Evolutionary conservation across 2,329 filamentous ascomycete genomes (phyloP).

Genomic region (Fusarium circinatum): DNA sequence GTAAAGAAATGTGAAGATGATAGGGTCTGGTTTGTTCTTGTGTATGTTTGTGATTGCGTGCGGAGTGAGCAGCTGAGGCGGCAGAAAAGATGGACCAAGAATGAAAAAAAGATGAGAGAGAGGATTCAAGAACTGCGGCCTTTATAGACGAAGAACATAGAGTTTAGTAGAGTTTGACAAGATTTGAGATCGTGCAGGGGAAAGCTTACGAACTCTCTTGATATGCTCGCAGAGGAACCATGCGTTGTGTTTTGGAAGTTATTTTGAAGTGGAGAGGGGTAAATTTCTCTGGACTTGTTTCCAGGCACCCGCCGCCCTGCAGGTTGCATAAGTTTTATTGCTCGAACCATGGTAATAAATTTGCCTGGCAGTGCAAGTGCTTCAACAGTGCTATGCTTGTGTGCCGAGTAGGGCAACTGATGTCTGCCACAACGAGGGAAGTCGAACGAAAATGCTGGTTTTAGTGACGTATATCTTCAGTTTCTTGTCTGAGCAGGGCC

Average conservation of each 20-base stretch:
- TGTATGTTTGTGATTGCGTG: neutral
- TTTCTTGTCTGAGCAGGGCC: too few relatives aligned
- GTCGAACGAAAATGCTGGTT: neutral
- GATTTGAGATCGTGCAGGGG: neutral
- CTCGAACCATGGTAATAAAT: neutral
- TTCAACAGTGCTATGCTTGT: neutral
- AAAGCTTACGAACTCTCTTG: slow-evolving; percentile 13
- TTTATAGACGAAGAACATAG: neutral
- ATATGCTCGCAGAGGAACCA: neutral
- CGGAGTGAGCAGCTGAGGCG: neutral
- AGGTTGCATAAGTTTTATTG: neutral
- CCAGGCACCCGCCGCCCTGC: neutral
- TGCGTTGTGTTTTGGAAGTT: neutral
- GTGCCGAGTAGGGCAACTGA: neutral
- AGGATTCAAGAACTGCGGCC: neutral
- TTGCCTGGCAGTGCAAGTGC: neutral
- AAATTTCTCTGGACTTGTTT: neutral
- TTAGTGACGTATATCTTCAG: neutral
- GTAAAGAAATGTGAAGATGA: neutral
- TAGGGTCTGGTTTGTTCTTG: neutral
- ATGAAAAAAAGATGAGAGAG: neutral
- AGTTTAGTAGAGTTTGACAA: slow-evolving; percentile 1
- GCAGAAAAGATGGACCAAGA: neutral
- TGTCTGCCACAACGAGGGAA: neutral
- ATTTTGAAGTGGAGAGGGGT: neutral